Base-by-base conservation (phyloP, 164 flowering plant genomes). In the Tinospora cordifolia region DNA sequence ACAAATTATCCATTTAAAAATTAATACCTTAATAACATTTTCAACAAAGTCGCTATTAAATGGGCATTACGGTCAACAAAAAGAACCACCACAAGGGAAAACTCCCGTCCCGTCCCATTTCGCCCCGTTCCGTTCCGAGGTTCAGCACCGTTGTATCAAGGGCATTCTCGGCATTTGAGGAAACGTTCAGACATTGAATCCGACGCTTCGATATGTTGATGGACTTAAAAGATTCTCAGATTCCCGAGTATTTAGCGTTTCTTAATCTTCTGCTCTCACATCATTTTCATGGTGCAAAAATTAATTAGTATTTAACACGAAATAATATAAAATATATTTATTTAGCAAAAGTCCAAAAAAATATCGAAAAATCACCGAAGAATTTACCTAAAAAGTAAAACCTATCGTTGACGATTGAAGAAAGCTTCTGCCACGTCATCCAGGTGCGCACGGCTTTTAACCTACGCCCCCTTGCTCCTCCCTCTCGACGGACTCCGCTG, bases 401-500 rank as follows among this genome's bases (percentile, higher is more conserved):
- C 44, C 46, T 34, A 46, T 47, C 75, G 70, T 69, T 69, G 72
- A 71, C 78, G 64, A 71, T 67, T 44, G 41, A 36, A 17, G 77
- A 71, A 68, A 19, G 25, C 59, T 22, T 22, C 24, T 6, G 39
- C 70, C 67, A 67, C 78, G 67, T 70, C 27, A 69, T 19, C 66
- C 39, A 1, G 47, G 62, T 57, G 72, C 38, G 25, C 51, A 64
- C 62, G 49, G 25, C 51, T 14, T 63, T 71, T 71, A 71, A 71
- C 74, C 75, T 66, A 41, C 59, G 58, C 66, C 44, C 44, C 34
- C 6, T 22, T 8, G 14, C 26, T 4, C 26, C 44, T 10, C 6
- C 25, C 39, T 15, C 47, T 68, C 49, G 62, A 49, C 3, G n/a
- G 0, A 15, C 19, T 17, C 21, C 22, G 19, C 60, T 6, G 2